Percentiles rank a stretch among this genome's conserved stretches.
These are phyloP conservation scores for Saturnispora bothae DNA, from an alignment of 805 yeast species.

Conservation along the genomic window DNA sequence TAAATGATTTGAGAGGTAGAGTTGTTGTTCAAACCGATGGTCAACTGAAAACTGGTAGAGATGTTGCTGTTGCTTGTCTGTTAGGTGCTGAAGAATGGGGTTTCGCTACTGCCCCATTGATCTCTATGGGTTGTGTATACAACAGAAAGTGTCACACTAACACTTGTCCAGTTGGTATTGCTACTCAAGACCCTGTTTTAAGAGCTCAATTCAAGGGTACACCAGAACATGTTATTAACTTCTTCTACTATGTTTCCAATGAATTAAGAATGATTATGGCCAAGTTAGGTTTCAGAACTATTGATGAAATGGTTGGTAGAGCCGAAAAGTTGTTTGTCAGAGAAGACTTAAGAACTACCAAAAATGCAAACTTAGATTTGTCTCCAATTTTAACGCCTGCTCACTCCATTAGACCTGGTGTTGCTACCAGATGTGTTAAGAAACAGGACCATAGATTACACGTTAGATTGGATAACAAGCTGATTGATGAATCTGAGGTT, in stretches of 20 bases:
- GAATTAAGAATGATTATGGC: slow-evolving; percentile 94
- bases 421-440: slow-evolving; percentile 82
- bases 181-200: slow-evolving; percentile 93
- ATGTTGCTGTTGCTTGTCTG: slow-evolving; percentile 90
- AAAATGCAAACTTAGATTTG: slow-evolving; percentile 84
- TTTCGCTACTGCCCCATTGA: slow-evolving; percentile 92
- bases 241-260: slow-evolving; percentile 88
- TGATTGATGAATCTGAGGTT: slow-evolving; percentile 90
- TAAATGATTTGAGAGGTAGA: slow-evolving; percentile 92
- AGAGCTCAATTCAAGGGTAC: slow-evolving; percentile 91
- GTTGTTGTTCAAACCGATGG: slow-evolving; percentile 98
- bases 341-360: slow-evolving; percentile 76
- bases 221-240: slow-evolving; percentile 96
- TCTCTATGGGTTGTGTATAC: slow-evolving; percentile 96
- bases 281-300: slow-evolving; percentile 83
- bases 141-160: slow-evolving; percentile 90
- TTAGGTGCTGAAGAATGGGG: slow-evolving; percentile 99
- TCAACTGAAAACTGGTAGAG: slow-evolving; percentile 94
- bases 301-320: slow-evolving; percentile 97
- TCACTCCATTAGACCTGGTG: slow-evolving; percentile 92
- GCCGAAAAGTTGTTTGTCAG: slow-evolving; percentile 83
- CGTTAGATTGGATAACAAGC: slow-evolving; percentile 87
- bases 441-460: slow-evolving; percentile 92
- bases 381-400: slow-evolving; percentile 96
- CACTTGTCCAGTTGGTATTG: slow-evolving; percentile 97